Evolutionary conservation across 192 early-diverging fungal genomes (phyloP), one percentile per base, ranked within the genome.

Genomic region (Pilaira anomala): DNA sequence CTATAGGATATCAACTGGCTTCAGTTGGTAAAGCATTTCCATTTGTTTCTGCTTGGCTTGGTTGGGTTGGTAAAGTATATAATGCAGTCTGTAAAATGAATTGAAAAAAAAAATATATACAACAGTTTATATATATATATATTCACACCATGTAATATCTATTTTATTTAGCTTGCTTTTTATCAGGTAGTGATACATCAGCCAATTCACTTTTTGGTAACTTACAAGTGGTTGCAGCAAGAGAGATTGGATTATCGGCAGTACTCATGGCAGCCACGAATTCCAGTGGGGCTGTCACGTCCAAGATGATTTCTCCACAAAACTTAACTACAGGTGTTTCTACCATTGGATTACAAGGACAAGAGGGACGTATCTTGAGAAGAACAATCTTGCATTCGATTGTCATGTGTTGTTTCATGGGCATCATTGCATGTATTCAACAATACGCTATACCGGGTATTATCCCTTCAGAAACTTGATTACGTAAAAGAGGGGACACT

Each of bases 261-360:
- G 50, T 76, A 12, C 28, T 71, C 11, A 71, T 71, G 65, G 65
- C 74, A 24, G 56, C 56, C n/a, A 69, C 65, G 13, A 68, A 68
- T 24, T 67, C 65, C 7, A 51, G 55, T 48, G 69, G 74, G 14
- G 65, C 65, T 9, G 60, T 76, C 36, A 53, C 48, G 1, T 62
- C 52, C 7, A 76, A 76, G 42, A 71, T 76, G 69, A 71, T 71
- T 7, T 70, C 68, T 12, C 74, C 69, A 22, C 68, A 71, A 42
- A 75, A 71, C 19, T 42, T 68, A 7, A 76, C 49, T 12, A 71
- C 69, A 0, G 69, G 74, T 42, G 69, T 68, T 7, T 63, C 60
- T 7, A 71, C 65, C 3, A 76, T 76, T 51, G 74, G 69, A 0
- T 25, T 76, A 3, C 64, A 51, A 12, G 74, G 74, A 7, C 45